Evolutionary conservation across 805 yeast genomes (phyloP).

Genomic region (Peterozyma xylosa): DNA sequence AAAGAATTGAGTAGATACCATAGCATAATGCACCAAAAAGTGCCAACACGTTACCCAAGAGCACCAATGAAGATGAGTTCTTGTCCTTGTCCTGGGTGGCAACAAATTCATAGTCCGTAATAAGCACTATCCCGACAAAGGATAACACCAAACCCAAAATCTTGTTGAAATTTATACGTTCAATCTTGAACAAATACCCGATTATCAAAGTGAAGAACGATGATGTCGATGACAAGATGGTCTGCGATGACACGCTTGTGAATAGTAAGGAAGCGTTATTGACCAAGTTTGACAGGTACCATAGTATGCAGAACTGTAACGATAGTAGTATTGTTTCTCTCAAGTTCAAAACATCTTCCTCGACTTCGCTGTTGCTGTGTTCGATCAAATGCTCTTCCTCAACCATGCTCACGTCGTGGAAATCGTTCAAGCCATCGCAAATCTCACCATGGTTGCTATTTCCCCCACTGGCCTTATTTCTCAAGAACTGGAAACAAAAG

Average conservation of each 20-base stretch:
- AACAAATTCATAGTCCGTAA: constrained; percentile 58
- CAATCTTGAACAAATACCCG: constrained; percentile 69
- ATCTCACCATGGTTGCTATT: not conserved
- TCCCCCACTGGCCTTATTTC: not conserved
- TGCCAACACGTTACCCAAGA: constrained; percentile 76
- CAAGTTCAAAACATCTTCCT: constrained; percentile 23
- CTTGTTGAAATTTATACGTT: constrained; percentile 57
- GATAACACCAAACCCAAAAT: constrained; percentile 64
- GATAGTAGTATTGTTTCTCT: constrained; percentile 69
- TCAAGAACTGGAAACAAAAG: constrained; percentile 18
- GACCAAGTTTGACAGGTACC: constrained; percentile 87
- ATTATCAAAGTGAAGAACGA: constrained; percentile 86
- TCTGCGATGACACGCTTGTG: constrained; percentile 91
- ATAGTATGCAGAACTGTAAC: constrained; percentile 73
- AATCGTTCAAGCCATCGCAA: not conserved
- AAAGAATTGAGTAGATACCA: constrained; percentile 81
- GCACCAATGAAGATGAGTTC: constrained; percentile 9
- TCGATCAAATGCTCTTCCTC: not conserved
- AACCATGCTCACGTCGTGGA: too few species aligned
- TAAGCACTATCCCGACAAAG: constrained; percentile 71
- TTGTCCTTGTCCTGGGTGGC: constrained; percentile 8
- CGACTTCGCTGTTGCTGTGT: not conserved
- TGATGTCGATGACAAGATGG: constrained; percentile 86
- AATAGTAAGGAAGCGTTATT: constrained; percentile 83
- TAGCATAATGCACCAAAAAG: constrained; percentile 82